Percentiles rank a stretch among this genome's conserved stretches.
These are phyloP conservation scores for Ormosia semicastrata DNA, from an alignment of 306 rosid genomes.

Conservation along the genomic window DNA sequence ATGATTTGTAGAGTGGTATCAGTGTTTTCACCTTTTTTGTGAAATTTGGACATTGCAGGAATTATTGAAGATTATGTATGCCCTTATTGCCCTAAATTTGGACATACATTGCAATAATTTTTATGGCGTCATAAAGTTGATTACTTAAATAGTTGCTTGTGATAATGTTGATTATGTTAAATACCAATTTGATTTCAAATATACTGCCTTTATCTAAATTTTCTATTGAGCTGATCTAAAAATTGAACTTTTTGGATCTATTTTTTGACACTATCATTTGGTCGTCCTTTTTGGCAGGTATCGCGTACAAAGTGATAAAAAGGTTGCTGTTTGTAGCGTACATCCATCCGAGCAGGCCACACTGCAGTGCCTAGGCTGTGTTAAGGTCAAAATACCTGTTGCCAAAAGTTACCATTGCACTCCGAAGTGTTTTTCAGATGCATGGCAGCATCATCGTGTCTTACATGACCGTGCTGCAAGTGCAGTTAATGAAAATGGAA, in stretches of 20 bases:
- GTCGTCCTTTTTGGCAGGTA: constrained; percentile 59
- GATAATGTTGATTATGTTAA: not conserved
- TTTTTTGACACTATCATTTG: constrained; percentile 15
- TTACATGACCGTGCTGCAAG: constrained; percentile 98
- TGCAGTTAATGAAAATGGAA: constrained; percentile 91
- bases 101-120: not conserved
- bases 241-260: not conserved
- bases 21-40: not conserved
- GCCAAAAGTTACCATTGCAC: constrained; percentile 94
- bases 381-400: constrained; percentile 88
- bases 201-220: not conserved
- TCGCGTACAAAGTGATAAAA: constrained; percentile 91
- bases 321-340: constrained; percentile 83
- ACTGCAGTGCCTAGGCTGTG: constrained; percentile 92
- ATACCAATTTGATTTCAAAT: not conserved
- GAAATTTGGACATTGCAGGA: not conserved
- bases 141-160: not conserved
- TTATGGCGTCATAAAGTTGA: not conserved
- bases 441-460: constrained; percentile 99
- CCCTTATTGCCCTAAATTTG: not conserved
- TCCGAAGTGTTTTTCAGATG: constrained; percentile 96
- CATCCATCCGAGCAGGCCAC: constrained; percentile 99
- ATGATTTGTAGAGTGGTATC: not conserved
- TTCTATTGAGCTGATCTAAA: not conserved
- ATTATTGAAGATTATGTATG: not conserved